Evolutionary conservation across 2,329 filamentous ascomycete species (phyloP), one percentile per base, ranked within the genome.

Genomic region (Nigrospora osmanthi): DNA sequence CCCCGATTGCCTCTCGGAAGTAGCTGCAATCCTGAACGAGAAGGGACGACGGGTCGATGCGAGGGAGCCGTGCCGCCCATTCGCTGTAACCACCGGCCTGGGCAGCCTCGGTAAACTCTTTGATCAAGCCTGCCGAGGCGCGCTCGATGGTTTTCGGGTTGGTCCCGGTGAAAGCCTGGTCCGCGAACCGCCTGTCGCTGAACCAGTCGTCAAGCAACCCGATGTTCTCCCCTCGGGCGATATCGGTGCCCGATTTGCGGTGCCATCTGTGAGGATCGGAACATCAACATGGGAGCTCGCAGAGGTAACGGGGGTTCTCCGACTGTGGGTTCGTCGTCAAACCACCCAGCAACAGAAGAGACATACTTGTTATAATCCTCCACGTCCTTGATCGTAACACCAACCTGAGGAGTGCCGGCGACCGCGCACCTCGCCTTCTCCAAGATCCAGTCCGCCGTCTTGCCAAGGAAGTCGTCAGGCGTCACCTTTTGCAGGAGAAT

Each of bases 11-110:
- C 35, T 59, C 52, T 17, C 69, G 63, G 54, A 71, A 65, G 49
- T 70, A 70, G 48, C 65, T 65, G 48, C 59, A 68, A 48, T 72
- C 70, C 42, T 71, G 69, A 13, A 71, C 58, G 42, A 62, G 68
- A 4, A 72, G 60, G 6, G 58, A 62, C 1, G 50, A 47, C 2
- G 54, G 50, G 39, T 65, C 58, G 1, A 54, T 52, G 35, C 55
- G 51, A 3, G 53, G 51, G 10, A 65, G 56, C 1, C 51, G 45
- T 16, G 58, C 47, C 10, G 60, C 58, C 55, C 63, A 64, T 35
- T 60, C 51, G 30, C 57, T 52, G 46, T 66, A 63, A 4, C 58
- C 59, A 6, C 57, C 55, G 2, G 54, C 47, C 46, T 58, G 53
- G 4, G 68, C 67, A 1, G 61, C 59, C 9, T 57, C 56, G 7